Conservation (phyloP, 2,329 filamentous ascomycete species). For the Nannizziopsis barbatae region DNA sequence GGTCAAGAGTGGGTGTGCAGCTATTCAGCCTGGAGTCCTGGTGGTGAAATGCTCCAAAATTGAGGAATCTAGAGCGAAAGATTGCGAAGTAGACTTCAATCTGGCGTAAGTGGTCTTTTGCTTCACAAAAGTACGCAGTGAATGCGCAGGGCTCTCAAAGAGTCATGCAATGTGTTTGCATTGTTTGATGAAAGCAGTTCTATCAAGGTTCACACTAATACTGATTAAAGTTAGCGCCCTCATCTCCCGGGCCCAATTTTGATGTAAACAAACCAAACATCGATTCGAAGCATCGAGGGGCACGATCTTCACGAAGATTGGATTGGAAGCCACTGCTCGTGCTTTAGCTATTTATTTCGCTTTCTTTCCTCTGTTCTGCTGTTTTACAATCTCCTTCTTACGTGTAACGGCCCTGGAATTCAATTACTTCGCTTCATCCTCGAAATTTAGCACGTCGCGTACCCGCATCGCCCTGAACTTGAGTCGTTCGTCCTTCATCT, state of each 20-base stretch:
- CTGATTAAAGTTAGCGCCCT: constrained; percentile 14
- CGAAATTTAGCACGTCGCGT: no score
- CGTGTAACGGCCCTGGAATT: not conserved
- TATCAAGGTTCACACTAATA: constrained; percentile 24
- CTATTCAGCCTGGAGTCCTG: no score
- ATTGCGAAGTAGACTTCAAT: no score
- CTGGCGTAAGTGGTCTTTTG: no score
- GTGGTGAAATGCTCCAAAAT: no score
- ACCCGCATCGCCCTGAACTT: no score
- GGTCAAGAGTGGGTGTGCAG: no score
- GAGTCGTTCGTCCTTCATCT: no score
- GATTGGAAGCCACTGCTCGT: not conserved
- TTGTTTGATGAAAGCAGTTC: constrained; percentile 26
- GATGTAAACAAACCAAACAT: constrained; percentile 16
- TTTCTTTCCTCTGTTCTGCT: not conserved
- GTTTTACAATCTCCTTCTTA: no score
- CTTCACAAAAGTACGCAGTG: no score
- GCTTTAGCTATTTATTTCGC: not conserved
- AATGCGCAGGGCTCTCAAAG: not conserved
- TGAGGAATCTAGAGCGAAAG: no score
- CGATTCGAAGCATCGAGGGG: not conserved
- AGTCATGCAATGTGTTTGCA: constrained; percentile 24
- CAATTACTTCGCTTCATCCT: no score
- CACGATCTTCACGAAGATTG: not conserved
- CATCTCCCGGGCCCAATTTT: not conserved